Conservation (phyloP, 768 basidiomycete species). For the Suillus ampliporus region DNA sequence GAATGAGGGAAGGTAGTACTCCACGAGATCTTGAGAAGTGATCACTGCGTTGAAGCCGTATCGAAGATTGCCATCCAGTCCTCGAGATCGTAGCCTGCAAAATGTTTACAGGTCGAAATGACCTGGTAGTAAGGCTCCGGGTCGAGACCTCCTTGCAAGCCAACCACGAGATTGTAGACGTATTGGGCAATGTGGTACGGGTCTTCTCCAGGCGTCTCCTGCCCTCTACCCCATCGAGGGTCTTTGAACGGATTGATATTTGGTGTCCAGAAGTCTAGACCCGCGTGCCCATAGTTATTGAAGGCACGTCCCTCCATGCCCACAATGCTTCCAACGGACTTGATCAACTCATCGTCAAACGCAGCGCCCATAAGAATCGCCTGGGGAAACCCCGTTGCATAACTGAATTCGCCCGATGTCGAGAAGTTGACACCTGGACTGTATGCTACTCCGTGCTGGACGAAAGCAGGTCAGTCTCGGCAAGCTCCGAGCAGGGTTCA, state of each 20-base stretch:
- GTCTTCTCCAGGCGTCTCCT: slow-evolving; percentile 68
- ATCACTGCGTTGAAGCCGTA: slow-evolving; percentile 60
- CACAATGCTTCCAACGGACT: slow-evolving; percentile 53
- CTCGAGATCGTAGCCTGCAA: slow-evolving; percentile 62
- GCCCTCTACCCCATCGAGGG: slow-evolving; percentile 66
- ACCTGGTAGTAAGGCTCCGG: slow-evolving; percentile 56
- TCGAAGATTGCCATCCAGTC: slow-evolving; percentile 58
- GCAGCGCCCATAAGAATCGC: slow-evolving; percentile 60
- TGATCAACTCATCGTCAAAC: slow-evolving; percentile 59
- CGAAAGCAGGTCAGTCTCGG: slow-evolving; percentile 7
- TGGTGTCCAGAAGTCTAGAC: slow-evolving; percentile 62
- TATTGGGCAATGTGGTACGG: slow-evolving; percentile 58
- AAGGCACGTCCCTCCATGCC: slow-evolving; percentile 65
- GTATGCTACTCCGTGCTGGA: slow-evolving; percentile 57
- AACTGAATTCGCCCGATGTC: slow-evolving; percentile 54
- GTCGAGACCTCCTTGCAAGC: slow-evolving; percentile 63
- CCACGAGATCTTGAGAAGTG: slow-evolving; percentile 57
- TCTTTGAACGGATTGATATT: slow-evolving; percentile 61
- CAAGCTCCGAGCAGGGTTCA: background rate
- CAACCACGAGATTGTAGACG: slow-evolving; percentile 57
- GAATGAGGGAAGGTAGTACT: slow-evolving; percentile 62
- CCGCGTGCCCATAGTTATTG: slow-evolving; percentile 58
- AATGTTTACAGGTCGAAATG: slow-evolving; percentile 65
- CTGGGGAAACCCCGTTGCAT: slow-evolving; percentile 63
- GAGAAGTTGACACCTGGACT: slow-evolving; percentile 61